Evolutionary conservation across 2,329 filamentous ascomycete species (phyloP).

Genomic region (Cercospora sesami): DNA sequence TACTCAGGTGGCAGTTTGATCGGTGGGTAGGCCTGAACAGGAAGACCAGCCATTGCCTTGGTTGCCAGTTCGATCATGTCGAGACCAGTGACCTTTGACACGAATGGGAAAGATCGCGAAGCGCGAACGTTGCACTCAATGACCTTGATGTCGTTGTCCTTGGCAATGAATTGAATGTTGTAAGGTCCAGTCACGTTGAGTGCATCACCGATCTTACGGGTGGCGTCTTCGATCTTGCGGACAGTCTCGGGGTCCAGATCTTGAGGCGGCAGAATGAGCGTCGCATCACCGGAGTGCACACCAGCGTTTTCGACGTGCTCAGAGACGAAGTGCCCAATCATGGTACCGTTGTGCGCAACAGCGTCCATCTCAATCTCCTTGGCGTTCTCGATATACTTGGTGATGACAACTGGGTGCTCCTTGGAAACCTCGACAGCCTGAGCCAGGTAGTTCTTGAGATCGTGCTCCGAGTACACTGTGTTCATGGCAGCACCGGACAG

Average conservation of each 20-base stretch:
- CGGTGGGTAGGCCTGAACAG: constrained; percentile 78
- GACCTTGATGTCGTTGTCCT: constrained; percentile 99
- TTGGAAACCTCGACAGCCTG: constrained; percentile 92
- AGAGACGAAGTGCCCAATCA: constrained; percentile 95
- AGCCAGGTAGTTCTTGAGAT: constrained; percentile 81
- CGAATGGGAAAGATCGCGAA: constrained; percentile 94
- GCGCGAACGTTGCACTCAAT: constrained; percentile 98
- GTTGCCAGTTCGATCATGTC: constrained; percentile 98
- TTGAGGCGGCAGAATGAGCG: constrained; percentile 89
- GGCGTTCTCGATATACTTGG: constrained; percentile 98
- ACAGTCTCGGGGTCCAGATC: constrained; percentile 89
- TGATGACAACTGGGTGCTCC: constrained; percentile 96
- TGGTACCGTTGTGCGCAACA: constrained; percentile 82
- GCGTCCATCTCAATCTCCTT: constrained; percentile 99
- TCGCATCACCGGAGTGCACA: constrained; percentile 97
- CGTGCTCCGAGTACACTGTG: constrained; percentile 94
- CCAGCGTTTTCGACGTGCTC: constrained; percentile 99
- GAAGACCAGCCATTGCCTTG: constrained; percentile 87
- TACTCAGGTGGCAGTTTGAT: constrained; percentile 74
- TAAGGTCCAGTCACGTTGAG: constrained; percentile 94
- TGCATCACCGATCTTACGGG: constrained; percentile 88
- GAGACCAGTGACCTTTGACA: constrained; percentile 97
- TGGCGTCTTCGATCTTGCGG: constrained; percentile 87
- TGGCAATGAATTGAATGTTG: constrained; percentile 99
- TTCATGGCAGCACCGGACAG: constrained; percentile 98